Conservation (phyloP, 805 yeast species). For the Barnettozyma populi region DNA sequence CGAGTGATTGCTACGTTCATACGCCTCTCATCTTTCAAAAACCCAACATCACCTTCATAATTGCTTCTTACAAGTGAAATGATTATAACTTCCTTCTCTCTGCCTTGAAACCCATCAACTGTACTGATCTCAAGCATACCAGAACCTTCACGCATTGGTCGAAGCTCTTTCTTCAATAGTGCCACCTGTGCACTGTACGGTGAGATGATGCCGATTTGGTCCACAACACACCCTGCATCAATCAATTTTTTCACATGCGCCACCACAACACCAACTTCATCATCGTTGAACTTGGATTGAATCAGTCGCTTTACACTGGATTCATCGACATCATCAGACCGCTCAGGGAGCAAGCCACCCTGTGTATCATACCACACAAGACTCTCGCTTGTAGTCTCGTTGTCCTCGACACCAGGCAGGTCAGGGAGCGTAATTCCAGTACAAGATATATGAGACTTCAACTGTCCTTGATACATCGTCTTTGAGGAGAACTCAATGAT, state of each 20-base stretch:
- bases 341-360: constrained; percentile 78
- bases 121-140: constrained; percentile 46
- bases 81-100: constrained; percentile 86
- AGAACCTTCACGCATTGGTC: not conserved
- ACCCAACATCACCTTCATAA: constrained; percentile 67
- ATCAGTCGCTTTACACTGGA: constrained; percentile 8
- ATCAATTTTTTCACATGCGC: constrained; percentile 51
- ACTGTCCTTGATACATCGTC: constrained; percentile 54
- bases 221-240: constrained; percentile 44
- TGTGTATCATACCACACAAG: constrained; percentile 89
- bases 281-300: constrained; percentile 65
- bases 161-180: constrained; percentile 29
- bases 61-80: constrained; percentile 81
- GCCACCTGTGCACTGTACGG: constrained; percentile 90
- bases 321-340: constrained; percentile 32
- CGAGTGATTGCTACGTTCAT: constrained; percentile 92
- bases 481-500: constrained; percentile 78
- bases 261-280: constrained; percentile 61
- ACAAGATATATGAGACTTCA: constrained; percentile 60
- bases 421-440: constrained; percentile 47
- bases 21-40: constrained; percentile 70
- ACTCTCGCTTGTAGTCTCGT: constrained; percentile 52
- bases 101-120: constrained; percentile 95
- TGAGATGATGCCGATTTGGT: constrained; percentile 75
- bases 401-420: constrained; percentile 40